Base-by-base conservation (phyloP, 768 basidiomycete species). In the Tylopilus balloui region DNA sequence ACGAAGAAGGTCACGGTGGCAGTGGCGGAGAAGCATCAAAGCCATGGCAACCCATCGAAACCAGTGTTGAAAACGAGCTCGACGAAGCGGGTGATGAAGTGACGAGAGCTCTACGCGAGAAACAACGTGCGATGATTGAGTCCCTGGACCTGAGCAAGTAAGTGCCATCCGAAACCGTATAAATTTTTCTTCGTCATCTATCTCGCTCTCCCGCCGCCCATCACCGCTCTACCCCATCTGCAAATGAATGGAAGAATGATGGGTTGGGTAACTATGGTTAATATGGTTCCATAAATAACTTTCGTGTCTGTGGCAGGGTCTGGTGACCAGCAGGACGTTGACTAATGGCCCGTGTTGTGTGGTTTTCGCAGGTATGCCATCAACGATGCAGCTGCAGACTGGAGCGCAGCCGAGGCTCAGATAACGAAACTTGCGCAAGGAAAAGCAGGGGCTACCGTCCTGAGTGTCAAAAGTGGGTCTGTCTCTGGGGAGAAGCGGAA, bases 111-210 rank as follows among this genome's bases (percentile, higher is more conserved):
- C 69, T 80, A 55, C 66, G 71, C 25, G 84, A 86, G 69, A 79
- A 86, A 66, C 93, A 97, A 69, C 76, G 86, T 20, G 86, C 88
- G 67, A 81, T 97, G 76, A 83, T 98, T 42, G 83, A 91, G 55
- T 79, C 88, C 19, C 76, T 99, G 25, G 92, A 97, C 70, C 69
- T 97, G 51, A 80, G 76, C 70, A 86, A 86, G 92, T 97, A 63
- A 78, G 90, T 76, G 39, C 8, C 23, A 37, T 31, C 25, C 27
- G 6, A 3, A 15, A n/a, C n/a, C n/a, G 35, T 27, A 14, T 24
- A 2, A 25, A n/a, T 5, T 14, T 19, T 3, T 42, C 46, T 28
- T 29, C 6, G 19, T 48, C 14, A 10, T 36, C 42, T 5, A 17
- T 27, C 20, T 11, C 42, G 6, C 24, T 15, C 37, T 36, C 7